Evolutionary conservation across 2,329 filamentous ascomycete species (phyloP).

Genomic region (Colletotrichum cuscutae): DNA sequence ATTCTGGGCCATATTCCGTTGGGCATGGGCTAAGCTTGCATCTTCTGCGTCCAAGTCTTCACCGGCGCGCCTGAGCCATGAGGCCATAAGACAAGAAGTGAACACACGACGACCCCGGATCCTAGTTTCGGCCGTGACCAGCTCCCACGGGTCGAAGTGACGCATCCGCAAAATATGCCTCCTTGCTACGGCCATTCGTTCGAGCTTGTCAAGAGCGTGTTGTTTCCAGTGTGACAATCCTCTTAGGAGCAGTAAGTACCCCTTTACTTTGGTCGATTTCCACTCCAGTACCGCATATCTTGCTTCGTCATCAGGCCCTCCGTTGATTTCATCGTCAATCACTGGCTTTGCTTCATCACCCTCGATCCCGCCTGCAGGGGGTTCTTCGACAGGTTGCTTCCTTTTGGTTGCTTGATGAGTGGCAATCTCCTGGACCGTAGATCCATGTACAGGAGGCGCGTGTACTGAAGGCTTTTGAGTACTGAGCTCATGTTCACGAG

Average conservation of each 20-base stretch:
- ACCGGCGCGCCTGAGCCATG: conserved; percentile 21
- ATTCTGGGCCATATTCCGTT: background rate
- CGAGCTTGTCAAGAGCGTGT: conserved; percentile 70
- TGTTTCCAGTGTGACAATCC: conserved; percentile 66
- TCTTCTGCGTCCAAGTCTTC: background rate
- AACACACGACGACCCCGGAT: conserved; percentile 21
- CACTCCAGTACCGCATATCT: conserved; percentile 9
- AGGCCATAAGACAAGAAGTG: background rate
- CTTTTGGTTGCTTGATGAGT: background rate
- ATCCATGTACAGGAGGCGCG: background rate
- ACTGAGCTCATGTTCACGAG: background rate
- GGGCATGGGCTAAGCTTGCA: background rate
- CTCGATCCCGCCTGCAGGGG: background rate
- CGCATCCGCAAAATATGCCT: conserved; percentile 74
- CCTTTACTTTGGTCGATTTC: conserved; percentile 20
- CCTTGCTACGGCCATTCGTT: conserved; percentile 74
- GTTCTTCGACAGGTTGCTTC: background rate
- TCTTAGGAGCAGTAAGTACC: conserved; percentile 29
- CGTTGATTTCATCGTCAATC: background rate
- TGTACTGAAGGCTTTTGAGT: background rate
- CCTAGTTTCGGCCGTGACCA: conserved; percentile 30
- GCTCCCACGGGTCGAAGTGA: conserved; percentile 39
- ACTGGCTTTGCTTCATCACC: background rate
- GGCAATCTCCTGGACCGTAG: background rate
- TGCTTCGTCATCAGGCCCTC: background rate